phyloP scores from a whole-genome alignment of 768 basidiomycete species.

The Suillus sp. region DNA sequence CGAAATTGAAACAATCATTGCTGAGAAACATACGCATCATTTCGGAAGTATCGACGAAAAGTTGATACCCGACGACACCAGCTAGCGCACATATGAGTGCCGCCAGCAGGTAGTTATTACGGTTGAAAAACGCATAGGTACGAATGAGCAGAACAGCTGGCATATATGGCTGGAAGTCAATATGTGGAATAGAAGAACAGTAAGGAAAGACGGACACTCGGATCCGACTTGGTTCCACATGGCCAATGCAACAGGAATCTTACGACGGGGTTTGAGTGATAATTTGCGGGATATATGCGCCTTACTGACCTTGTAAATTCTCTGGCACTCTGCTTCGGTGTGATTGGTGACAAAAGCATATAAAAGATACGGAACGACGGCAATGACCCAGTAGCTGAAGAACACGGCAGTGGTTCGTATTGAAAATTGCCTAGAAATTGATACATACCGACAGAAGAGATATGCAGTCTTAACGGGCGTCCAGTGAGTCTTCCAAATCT shows the following conservation, averaged over 20 bases:
- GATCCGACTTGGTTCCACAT: constrained; percentile 90
- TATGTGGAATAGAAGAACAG: not conserved
- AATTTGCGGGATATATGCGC: not conserved
- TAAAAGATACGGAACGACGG: constrained; percentile 75
- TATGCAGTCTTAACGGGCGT: constrained; percentile 83
- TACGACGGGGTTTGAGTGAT: constrained; percentile 6
- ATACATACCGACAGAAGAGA: constrained; percentile 76
- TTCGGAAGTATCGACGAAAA: constrained; percentile 76
- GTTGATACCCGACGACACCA: constrained; percentile 79
- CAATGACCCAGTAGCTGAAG: constrained; percentile 79
- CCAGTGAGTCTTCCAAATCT: constrained; percentile 86
- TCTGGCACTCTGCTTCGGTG: constrained; percentile 59
- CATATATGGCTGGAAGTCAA: constrained; percentile 17
- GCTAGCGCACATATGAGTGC: constrained; percentile 66
- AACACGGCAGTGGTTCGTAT: constrained; percentile 11
- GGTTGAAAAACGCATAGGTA: constrained; percentile 85
- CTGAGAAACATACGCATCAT: constrained; percentile 61
- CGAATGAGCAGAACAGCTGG: constrained; percentile 78
- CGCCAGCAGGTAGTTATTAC: constrained; percentile 66
- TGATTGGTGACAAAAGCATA: constrained; percentile 78
- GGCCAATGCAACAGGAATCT: constrained; percentile 81
- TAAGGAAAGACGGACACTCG: constrained; percentile 51
- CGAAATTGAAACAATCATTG: not conserved
- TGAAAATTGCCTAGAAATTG: constrained; percentile 19
- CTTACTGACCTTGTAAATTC: constrained; percentile 61